phyloP scores from a whole-genome alignment of 2,329 filamentous ascomycete species.

The Hyphodiscus sp. region DNA sequence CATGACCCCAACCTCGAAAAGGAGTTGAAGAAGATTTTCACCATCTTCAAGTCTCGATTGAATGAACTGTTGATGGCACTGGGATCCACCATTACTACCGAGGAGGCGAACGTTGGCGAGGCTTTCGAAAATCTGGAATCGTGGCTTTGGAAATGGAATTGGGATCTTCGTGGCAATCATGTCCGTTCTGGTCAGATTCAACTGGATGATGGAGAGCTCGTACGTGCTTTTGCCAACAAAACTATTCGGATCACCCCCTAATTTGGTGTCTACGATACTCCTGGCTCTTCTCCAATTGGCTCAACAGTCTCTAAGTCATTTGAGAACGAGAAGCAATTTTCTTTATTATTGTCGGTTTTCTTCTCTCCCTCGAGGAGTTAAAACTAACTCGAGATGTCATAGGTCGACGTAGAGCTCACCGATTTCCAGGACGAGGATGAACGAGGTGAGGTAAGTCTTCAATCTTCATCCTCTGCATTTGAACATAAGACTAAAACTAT shows the following conservation, averaged over 20 bases:
- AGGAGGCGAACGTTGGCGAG: conserved; percentile 39
- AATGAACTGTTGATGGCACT: conserved; percentile 39
- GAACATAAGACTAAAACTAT: too few species aligned
- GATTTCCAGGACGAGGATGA: conserved; percentile 48
- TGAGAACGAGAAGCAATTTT: background rate
- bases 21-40: conserved; percentile 42
- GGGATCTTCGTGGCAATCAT: conserved; percentile 49
- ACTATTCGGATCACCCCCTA: background rate
- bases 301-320: background rate
- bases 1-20: conserved; percentile 26
- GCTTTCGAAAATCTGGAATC: conserved; percentile 44
- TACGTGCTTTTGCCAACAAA: background rate
- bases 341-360: background rate
- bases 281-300: background rate
- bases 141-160: conserved; percentile 43
- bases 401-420: conserved; percentile 38
- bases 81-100: conserved; percentile 30
- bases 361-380: background rate
- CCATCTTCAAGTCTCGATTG: conserved; percentile 48
- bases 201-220: conserved; percentile 45
- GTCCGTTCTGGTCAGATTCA: conserved; percentile 42
- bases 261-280: conserved; percentile 20
- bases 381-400: background rate
- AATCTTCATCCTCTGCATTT: too few species aligned
- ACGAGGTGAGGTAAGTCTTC: conserved; percentile 22